Evolutionary conservation across 2,329 filamentous ascomycete species (phyloP).

Genomic region (Penicillium fuscoglaucum): DNA sequence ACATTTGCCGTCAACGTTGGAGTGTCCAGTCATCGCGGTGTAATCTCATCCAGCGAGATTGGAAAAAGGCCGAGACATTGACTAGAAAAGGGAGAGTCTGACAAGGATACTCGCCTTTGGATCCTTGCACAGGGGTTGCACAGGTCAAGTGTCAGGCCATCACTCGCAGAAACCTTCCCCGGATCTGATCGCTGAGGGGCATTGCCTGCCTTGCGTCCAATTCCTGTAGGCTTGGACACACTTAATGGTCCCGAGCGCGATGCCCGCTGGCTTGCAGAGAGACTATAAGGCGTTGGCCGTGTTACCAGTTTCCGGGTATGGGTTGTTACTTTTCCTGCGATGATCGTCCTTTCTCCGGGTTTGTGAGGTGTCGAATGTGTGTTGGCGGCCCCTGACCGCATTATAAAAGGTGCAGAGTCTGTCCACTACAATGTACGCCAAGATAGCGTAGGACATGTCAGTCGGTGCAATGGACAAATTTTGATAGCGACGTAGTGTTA

Average conservation of each 20-base stretch:
- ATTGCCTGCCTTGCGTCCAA: constrained; percentile 14
- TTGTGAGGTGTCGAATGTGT: constrained; percentile 7
- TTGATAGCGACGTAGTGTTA: not conserved
- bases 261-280: not conserved
- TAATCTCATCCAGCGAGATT: constrained; percentile 15
- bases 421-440: not conserved
- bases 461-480: not conserved
- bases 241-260: not conserved
- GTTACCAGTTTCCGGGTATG: not conserved
- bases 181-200: constrained; percentile 12
- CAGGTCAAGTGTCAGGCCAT: constrained; percentile 19
- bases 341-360: constrained; percentile 8
- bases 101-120: constrained; percentile 14
- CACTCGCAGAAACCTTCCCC: constrained; percentile 24
- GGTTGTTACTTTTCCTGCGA: not conserved
- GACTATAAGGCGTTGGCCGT: not conserved
- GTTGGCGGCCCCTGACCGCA: constrained; percentile 9
- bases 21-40: constrained; percentile 1
- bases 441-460: not conserved
- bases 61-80: constrained; percentile 23
- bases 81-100: constrained; percentile 7
- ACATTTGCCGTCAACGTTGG: not conserved
- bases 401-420: not conserved
- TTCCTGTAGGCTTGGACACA: not conserved
- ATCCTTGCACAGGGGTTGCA: constrained; percentile 25